These are phyloP conservation scores for Colletotrichum agaves DNA, from an alignment of 2,329 filamentous ascomycete genomes.

Conservation along the genomic window DNA sequence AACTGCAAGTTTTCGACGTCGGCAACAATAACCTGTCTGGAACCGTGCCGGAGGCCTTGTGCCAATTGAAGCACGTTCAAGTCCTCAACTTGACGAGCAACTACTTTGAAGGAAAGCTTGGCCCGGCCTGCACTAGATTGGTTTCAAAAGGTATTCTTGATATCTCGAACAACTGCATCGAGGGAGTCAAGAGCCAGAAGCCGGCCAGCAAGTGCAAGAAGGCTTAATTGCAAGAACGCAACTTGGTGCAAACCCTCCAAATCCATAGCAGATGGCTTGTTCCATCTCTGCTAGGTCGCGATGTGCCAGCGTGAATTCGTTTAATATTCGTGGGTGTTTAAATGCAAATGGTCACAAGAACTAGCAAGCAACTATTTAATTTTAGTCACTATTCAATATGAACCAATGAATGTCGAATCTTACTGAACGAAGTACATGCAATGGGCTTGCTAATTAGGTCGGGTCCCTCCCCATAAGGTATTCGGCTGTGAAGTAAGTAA, in stretches of 20 bases:
- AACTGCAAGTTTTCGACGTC: conserved; percentile 15
- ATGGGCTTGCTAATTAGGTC: neutral
- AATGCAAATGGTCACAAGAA: neutral
- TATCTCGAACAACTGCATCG: conserved; percentile 17
- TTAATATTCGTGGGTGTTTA: neutral
- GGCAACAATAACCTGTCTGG: conserved; percentile 22
- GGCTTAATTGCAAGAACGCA: neutral
- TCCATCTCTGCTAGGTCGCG: neutral
- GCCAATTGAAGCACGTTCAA: neutral
- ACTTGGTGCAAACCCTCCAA: neutral
- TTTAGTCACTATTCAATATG: neutral
- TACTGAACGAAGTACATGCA: neutral
- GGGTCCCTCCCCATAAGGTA: neutral
- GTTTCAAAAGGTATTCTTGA: conserved; percentile 3
- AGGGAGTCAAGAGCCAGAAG: conserved; percentile 17
- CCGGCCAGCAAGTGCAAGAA: conserved; percentile 1
- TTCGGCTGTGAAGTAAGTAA: too few relatives aligned
- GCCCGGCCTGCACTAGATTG: conserved; percentile 15
- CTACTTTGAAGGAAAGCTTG: conserved; percentile 9
- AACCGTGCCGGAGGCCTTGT: conserved; percentile 3
- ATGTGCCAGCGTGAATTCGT: neutral
- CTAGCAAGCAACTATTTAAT: neutral
- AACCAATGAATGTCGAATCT: neutral
- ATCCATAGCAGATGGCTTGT: neutral
- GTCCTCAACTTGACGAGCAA: conserved; percentile 13